phyloP scores from a whole-genome alignment of 148 eudicot species.

The Selenicereus undatus region DNA sequence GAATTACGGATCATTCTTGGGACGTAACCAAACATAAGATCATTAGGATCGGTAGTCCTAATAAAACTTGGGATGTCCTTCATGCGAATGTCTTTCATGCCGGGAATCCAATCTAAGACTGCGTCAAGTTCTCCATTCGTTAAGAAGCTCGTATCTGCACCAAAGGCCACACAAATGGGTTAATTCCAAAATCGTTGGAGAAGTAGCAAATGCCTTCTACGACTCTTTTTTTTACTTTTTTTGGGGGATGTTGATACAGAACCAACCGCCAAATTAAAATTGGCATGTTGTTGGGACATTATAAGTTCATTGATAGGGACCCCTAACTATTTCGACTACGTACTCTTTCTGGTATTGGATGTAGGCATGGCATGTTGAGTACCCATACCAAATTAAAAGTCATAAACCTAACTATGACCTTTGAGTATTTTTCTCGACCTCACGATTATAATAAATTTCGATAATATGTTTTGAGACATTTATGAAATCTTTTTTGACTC shows the following conservation, averaged over 20 bases:
- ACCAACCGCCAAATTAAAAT: too few relatives aligned
- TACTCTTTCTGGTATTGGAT: too few relatives aligned
- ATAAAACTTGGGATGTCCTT: conserved; percentile 43
- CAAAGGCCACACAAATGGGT: not conserved
- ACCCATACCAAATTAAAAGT: too few relatives aligned
- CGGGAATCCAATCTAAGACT: conserved; percentile 25
- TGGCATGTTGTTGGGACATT: too few relatives aligned
- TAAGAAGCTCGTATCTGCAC: conserved; percentile 31
- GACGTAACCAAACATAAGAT: conserved; percentile 24
- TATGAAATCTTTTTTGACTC: too few relatives aligned
- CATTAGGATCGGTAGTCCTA: conserved; percentile 40
- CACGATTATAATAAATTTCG: too few relatives aligned
- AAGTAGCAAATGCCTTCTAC: not conserved
- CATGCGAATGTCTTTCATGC: conserved; percentile 33
- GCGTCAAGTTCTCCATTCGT: conserved; percentile 38
- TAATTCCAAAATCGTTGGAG: not conserved
- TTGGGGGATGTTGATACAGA: too few relatives aligned
- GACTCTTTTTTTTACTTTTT: too few relatives aligned
- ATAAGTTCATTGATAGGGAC: not conserved
- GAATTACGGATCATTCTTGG: not conserved
- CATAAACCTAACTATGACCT: too few relatives aligned
- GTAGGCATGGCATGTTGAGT: too few relatives aligned
- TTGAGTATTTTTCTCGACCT: too few relatives aligned
- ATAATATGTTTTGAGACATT: too few relatives aligned
- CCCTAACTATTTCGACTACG: not conserved